Conservation (phyloP, 2,329 filamentous ascomycete species). For the Epichloe hybrida region DNA sequence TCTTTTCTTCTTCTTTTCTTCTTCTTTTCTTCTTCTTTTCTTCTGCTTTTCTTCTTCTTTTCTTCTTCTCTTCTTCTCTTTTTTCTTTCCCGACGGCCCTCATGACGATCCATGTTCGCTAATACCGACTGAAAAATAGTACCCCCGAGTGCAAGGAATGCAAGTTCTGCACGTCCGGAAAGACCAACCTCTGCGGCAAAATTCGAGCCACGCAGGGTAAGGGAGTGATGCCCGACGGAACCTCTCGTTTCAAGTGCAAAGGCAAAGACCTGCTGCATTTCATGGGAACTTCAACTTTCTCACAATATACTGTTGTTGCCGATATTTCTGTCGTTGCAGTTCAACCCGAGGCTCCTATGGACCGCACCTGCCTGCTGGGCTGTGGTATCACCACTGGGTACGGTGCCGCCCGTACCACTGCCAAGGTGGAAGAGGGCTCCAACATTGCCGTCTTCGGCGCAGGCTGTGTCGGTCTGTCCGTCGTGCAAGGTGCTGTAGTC, state of each 20-base stretch:
- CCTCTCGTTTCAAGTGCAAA: conserved; percentile 85
- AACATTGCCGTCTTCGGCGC: conserved; percentile 90
- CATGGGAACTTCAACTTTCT: conserved; percentile 98
- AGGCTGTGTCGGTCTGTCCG: conserved; percentile 87
- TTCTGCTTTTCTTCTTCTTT: too few species aligned
- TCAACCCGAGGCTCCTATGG: conserved; percentile 80
- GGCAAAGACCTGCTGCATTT: conserved; percentile 94
- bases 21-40: too few species aligned
- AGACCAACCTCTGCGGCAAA: conserved; percentile 98
- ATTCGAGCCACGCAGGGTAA: conserved; percentile 93
- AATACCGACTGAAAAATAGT: conserved; percentile 29
- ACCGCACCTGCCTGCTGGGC: conserved; percentile 88
- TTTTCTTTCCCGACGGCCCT: too few species aligned
- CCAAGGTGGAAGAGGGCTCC: conserved; percentile 78
- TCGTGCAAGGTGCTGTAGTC: conserved; percentile 84
- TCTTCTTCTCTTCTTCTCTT: too few species aligned
- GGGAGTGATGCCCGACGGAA: conserved; percentile 95
- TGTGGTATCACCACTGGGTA: conserved; percentile 99
- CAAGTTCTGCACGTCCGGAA: conserved; percentile 99
- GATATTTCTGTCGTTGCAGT: conserved; percentile 97
- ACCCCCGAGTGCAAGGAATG: conserved; percentile 95
- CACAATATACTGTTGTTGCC: conserved; percentile 95
- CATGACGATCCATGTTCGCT: not conserved
- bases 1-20: too few species aligned
- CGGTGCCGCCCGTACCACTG: conserved; percentile 87